Evolutionary conservation across 495 filamentous ascomycete genomes (phyloP), one percentile per base, ranked within the genome.

Genomic region (Margaritispora aquatica): DNA sequence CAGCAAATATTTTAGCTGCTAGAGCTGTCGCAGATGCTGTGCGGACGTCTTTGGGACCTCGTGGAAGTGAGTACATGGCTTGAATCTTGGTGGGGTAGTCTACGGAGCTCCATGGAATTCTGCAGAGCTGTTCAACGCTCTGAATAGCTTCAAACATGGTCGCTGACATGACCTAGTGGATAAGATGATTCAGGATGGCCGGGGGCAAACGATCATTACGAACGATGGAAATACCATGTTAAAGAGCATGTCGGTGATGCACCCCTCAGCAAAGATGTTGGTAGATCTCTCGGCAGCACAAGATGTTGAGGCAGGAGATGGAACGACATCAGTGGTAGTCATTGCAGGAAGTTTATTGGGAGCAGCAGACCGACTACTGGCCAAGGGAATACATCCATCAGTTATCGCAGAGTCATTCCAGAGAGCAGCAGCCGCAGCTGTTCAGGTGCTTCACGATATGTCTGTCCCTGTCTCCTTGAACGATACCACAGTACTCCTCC

Each of bases 161-260:
- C 24, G 36, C 59, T 61, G 20, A 61, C 36, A 20, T 1, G 2
- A 36, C 9, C 96, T 21, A 59, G 57, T 96, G 92, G 94, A 98
- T 76, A 98, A 98, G 79, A 98, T 98, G 94, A 97, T 98, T 63
- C 88, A 94, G 83, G 95, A 89, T 26, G 88, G 91, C 64, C 96
- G 91, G 70, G 95, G 95, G 73, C 86, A 95, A 71, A 97, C 94
- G 48, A 93, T 97, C 68, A 98, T 98, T 74, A 97, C 93, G 65
- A 98, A 98, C 77, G 94, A 98, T 75, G 94, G 94, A 72, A 96
- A 94, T 76, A 98, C 94, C 36, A 97, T 97, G 90, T 76, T 98
- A 69, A 94, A 87, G 74, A 89, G 92, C 79, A 97, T 98, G 94
- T 88, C 89, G 64, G 95, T 98, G 53, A 89, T 97, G 90, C 94